Evolutionary conservation across 1,139 yeast genomes (phyloP), one percentile per base, ranked within the genome.

Genomic region (Kodamaea plutei): DNA sequence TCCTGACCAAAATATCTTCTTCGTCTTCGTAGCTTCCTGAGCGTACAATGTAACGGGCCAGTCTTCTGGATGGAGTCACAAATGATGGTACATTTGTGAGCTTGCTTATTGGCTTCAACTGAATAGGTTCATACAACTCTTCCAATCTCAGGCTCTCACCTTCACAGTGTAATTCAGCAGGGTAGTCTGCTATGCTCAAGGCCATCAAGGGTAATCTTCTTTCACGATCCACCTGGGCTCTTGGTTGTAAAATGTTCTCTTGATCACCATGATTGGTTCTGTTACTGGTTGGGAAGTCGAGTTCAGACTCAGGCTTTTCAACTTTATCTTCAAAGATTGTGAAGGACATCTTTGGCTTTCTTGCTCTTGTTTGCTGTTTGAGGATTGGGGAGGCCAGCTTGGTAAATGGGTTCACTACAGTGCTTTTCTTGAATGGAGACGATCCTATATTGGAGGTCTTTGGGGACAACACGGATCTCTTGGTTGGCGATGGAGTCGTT

Each of bases 161-260:
- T 15, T 26, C 28, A 11, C 37, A 34, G 22, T 42, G 40, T 15
- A 61, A 35, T 36, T 46, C 60, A 4, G 73, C 74, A 9, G 63
- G 57, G 40, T 39, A 66, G 23, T 62, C 61, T 23, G 46, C 41
- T 12, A 61, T 56, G 39, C 51, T 51, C 39, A 68, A 56, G 30
- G 54, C 51, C 13, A 46, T 41, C 41, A 68, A 58, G 1, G 72
- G 70, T 10, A 26, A 35, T 41, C 72, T 54, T 11, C 31, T 33
- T 3, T 36, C 19, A 47, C 39, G 17, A 31, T 40, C 31, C 46
- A 40, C 24, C 46, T 45, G 40, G 3, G 33, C 26, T 14, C 56
- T 58, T 13, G 73, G 73, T 47, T 64, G 73, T 39, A 68, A 54
- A 28, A 66, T 59, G 40, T 68, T 68, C 41, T 68, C 74, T 47